Evolutionary conservation across 78 protist genomes (phyloP), one percentile per base, ranked within the genome.

Genomic region (Dictyostelium capitatum): DNA sequence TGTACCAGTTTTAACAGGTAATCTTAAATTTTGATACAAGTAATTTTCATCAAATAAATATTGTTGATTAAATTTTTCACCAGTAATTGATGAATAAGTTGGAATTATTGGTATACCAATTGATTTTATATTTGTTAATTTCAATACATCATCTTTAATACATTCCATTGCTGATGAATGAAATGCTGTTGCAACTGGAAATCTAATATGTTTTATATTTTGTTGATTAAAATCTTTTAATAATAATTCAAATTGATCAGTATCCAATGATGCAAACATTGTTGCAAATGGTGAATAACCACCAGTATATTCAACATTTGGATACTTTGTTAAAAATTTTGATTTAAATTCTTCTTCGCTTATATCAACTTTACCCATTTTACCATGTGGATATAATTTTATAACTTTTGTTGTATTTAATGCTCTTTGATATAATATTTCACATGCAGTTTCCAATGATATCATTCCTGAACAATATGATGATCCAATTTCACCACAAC

Each of bases 281-380:
- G 25, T 14, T 6, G 7, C 6, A 9, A 23, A 10, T 20, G 69
- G 69, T 59, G 30, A n/a, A 9, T 23, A 8, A 0, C 4, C n/a
- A 9, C 32, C 73, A 20, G 54, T 59, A 3, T 67, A 54, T 14
- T 72, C 50, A 9, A 79, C 59, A 7, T 47, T 32, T 25, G 83
- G 37, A 53, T 19, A 8, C 6, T 28, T 28, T 6, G 41, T 19
- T n/a, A 17, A 7, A 28, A 20, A 46, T 15, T 10, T n/a, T 57
- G 6, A 1, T 25, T 65, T 25, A 28, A 10, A 67, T 20, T 32
- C 37, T 0, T 25, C 82, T 17, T 1, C 0, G 25, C 85, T 17
- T 9, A 89, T 6, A 30, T 59, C 65, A n/a, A 77, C 69, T 20
- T 17, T 25, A 50, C 75, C 32, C 74, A 77, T 75, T 53, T 25